Percentiles rank a stretch among this genome's conserved stretches.
Conservation (phyloP, 495 filamentous ascomycete species). For the Trichocladium antarcticum region DNA sequence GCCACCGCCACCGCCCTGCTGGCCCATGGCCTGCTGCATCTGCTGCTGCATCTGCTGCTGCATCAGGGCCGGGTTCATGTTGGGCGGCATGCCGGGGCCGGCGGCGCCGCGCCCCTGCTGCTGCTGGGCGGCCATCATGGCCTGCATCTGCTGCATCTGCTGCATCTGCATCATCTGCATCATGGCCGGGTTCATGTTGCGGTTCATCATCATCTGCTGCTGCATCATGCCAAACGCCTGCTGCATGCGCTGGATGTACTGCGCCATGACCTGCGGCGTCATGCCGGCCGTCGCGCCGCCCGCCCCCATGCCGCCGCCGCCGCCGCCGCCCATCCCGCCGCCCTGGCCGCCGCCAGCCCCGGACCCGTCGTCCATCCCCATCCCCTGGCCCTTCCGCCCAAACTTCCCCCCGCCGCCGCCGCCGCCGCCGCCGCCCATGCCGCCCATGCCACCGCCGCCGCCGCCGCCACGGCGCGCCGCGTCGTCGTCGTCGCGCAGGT, state of each 20-base stretch:
- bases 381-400: slow-evolving; percentile 33
- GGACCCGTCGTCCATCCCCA: slow-evolving; percentile 17
- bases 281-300: slow-evolving; percentile 64
- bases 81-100: slow-evolving; percentile 33
- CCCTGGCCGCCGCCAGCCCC: slow-evolving; percentile 42
- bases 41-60: slow-evolving; percentile 74
- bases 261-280: slow-evolving; percentile 93
- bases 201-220: slow-evolving; percentile 59
- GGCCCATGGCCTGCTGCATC: slow-evolving; percentile 78
- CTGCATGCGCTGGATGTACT: slow-evolving; percentile 96
- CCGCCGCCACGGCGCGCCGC: slow-evolving; percentile 50
- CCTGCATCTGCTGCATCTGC: slow-evolving; percentile 78
- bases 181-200: slow-evolving; percentile 55
- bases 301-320: no score
- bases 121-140: slow-evolving; percentile 32
- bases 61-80: slow-evolving; percentile 73
- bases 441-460: no score
- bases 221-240: slow-evolving; percentile 93
- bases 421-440: slow-evolving; percentile 83
- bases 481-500: slow-evolving; percentile 84
- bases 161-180: slow-evolving; percentile 54
- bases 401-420: slow-evolving; percentile 47
- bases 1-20: slow-evolving; percentile 40
- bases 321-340: slow-evolving; percentile 17
- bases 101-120: slow-evolving; percentile 28